Percentiles rank a stretch among this genome's conserved stretches.
Conservation (phyloP, 2,329 filamentous ascomycete species). For the Metarhizium sp. region DNA sequence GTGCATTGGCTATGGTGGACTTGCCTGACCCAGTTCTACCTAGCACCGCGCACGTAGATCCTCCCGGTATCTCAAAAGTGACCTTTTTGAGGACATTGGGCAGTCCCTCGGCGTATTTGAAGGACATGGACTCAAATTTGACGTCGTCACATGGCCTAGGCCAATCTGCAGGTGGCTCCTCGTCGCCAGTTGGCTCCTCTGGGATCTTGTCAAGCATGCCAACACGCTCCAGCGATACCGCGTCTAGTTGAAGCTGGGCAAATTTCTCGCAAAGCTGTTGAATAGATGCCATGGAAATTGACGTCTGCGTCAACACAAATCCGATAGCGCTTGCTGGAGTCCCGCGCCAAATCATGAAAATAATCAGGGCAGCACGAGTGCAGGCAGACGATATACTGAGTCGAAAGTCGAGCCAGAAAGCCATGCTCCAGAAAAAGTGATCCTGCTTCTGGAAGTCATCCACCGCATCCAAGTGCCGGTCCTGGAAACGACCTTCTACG, state of each 20-base stretch:
- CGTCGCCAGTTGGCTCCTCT: conserved; percentile 58
- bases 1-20: conserved; percentile 58
- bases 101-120: conserved; percentile 70
- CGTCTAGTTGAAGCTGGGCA: conserved; percentile 82
- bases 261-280: conserved; percentile 64
- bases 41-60: conserved; percentile 56
- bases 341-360: conserved; percentile 65
- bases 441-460: conserved; percentile 92
- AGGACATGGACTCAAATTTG: conserved; percentile 65
- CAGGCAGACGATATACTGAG: conserved; percentile 53
- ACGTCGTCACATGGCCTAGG: conserved; percentile 64
- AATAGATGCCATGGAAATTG: conserved; percentile 25
- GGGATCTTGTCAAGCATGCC: conserved; percentile 74
- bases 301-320: conserved; percentile 60
- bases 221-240: conserved; percentile 81
- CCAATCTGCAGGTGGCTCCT: conserved; percentile 68
- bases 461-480: conserved; percentile 68
- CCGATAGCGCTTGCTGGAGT: conserved; percentile 71
- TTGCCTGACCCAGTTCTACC: conserved; percentile 84
- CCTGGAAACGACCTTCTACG: conserved; percentile 70
- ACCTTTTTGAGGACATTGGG: conserved; percentile 63
- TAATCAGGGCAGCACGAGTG: conserved; percentile 64
- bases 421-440: conserved; percentile 88
- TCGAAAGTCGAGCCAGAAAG: conserved; percentile 75
- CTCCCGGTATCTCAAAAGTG: conserved; percentile 61